Evolutionary conservation across 768 basidiomycete species (phyloP).

Genomic region (Mycena galericulata): DNA sequence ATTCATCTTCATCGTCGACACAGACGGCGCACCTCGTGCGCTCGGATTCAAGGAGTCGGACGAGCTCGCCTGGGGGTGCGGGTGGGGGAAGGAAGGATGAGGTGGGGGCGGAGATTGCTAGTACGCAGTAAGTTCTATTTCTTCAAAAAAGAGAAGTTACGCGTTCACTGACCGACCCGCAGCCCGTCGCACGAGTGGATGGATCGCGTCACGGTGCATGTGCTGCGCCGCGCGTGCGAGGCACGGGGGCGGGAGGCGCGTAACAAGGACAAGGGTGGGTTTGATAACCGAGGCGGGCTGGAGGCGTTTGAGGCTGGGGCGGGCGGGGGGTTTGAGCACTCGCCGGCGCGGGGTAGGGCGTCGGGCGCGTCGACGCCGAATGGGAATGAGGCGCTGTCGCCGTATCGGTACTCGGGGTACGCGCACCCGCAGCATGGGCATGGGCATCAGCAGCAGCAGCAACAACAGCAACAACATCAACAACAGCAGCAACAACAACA

Average conservation of each 20-base stretch:
- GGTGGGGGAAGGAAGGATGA: neutral
- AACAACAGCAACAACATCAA: too few relatives aligned
- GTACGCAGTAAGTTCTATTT: neutral
- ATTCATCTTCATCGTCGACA: too few relatives aligned
- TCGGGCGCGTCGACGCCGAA: neutral
- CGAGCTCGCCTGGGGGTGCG: neutral
- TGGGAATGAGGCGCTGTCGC: too few relatives aligned
- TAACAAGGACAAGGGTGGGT: too few relatives aligned
- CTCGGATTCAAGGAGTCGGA: neutral
- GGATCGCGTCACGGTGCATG: slow-evolving; percentile 66
- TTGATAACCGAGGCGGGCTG: too few relatives aligned
- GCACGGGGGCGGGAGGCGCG: too few relatives aligned
- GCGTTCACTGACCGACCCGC: neutral
- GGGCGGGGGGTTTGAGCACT: slow-evolving; percentile 19
- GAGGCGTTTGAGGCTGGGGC: too few relatives aligned
- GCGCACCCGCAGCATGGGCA: neutral
- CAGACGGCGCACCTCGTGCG: neutral
- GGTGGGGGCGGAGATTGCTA: slow-evolving; percentile 35
- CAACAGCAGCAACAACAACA: neutral
- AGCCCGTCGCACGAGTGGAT: slow-evolving; percentile 91
- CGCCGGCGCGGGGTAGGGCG: neutral
- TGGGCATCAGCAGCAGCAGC: neutral
- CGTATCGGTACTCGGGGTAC: too few relatives aligned
- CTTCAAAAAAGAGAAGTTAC: too few relatives aligned
- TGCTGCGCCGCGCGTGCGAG: slow-evolving; percentile 44